A percentile compares a stretch with the other conserved stretches of the same genome.
phyloP scores from a whole-genome alignment of 2,329 filamentous ascomycete genomes.

The Pyrenochaeta sp. region DNA sequence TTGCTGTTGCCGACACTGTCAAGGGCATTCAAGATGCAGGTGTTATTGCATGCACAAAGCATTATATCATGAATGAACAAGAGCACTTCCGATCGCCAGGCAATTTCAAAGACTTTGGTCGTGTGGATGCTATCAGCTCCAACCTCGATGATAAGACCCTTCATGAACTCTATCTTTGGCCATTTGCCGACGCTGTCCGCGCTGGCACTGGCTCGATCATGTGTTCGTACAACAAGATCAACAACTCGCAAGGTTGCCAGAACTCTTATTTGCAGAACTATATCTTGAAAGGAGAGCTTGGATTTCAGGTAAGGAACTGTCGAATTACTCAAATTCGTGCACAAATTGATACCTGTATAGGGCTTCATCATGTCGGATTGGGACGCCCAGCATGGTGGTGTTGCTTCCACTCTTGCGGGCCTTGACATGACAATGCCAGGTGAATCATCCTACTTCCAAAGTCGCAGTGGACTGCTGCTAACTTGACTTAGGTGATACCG shows the following conservation, averaged over 20 bases:
- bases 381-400: slow-evolving; percentile 76
- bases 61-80: slow-evolving; percentile 68
- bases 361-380: slow-evolving; percentile 70
- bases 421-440: slow-evolving; percentile 87
- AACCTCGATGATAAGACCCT: slow-evolving; percentile 71
- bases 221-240: slow-evolving; percentile 77
- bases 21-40: slow-evolving; percentile 82
- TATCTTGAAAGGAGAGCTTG: slow-evolving; percentile 78
- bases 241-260: slow-evolving; percentile 81
- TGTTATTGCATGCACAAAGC: slow-evolving; percentile 75
- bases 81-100: slow-evolving; percentile 71
- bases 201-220: slow-evolving; percentile 60
- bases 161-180: slow-evolving; percentile 70
- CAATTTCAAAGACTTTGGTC: slow-evolving; percentile 66
- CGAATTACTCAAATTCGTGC: not conserved
- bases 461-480: too few relatives aligned
- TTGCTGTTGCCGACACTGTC: slow-evolving; percentile 75
- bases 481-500: too few relatives aligned
- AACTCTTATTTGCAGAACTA: slow-evolving; percentile 80
- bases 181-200: slow-evolving; percentile 60
- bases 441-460: too few relatives aligned
- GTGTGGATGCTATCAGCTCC: slow-evolving; percentile 66
- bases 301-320: slow-evolving; percentile 65
- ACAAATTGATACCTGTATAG: not conserved
- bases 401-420: slow-evolving; percentile 71